Percentiles rank a stretch among this genome's conserved stretches.
Conservation (phyloP, 2,329 filamentous ascomycete genomes). For the Cryphonectria carpinicola region DNA sequence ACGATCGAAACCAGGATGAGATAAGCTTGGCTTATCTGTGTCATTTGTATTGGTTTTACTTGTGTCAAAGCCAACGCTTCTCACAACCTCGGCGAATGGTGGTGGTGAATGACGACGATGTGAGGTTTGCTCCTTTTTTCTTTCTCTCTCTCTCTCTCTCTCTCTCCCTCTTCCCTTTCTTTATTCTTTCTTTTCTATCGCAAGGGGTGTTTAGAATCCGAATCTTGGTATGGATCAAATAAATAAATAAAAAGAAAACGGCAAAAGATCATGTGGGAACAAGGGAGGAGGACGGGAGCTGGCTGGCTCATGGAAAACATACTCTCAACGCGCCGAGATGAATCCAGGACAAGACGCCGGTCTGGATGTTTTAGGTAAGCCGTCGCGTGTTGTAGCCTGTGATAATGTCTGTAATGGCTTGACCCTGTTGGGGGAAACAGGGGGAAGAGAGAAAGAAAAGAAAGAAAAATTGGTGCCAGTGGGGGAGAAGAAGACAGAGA, state of each 20-base stretch:
- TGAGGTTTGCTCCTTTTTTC: background rate
- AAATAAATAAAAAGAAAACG: background rate
- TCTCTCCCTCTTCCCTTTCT: too few species aligned
- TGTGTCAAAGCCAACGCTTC: conserved; percentile 23
- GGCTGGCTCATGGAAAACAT: conserved; percentile 7
- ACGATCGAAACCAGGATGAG: conserved; percentile 58
- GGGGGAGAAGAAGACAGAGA: background rate
- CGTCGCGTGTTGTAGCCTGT: background rate
- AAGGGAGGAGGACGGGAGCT: conserved; percentile 6
- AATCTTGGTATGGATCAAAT: background rate
- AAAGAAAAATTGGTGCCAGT: background rate
- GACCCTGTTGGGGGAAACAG: background rate
- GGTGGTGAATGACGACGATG: background rate
- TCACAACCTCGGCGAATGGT: conserved; percentile 11
- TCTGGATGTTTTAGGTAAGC: conserved; percentile 8
- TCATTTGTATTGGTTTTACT: conserved; percentile 49
- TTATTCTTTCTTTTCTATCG: background rate
- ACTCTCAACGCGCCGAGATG: conserved; percentile 1
- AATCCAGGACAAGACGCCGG: conserved; percentile 14
- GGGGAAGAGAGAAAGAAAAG: background rate
- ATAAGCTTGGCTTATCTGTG: conserved; percentile 62
- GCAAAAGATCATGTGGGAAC: conserved; percentile 15
- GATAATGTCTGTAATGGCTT: conserved; percentile 5
- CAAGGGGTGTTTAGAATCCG: background rate
- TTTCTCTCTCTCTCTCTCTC: background rate